Evolutionary conservation across 495 filamentous ascomycete genomes (phyloP).

Genomic region (Pyrenula aspistea): DNA sequence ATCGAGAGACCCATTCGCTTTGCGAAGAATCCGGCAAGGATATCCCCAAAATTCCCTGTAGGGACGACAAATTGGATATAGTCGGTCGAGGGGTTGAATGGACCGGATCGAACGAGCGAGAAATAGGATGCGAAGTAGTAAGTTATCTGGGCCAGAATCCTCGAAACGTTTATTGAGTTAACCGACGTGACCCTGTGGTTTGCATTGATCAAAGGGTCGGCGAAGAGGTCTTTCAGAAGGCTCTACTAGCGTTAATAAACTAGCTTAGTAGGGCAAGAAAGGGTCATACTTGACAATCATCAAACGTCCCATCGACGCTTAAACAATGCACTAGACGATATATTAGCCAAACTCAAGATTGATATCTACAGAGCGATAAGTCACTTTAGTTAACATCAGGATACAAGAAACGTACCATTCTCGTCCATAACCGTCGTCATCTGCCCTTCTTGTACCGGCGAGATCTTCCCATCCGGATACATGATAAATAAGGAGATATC

Average conservation of each 20-base stretch:
- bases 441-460: constrained; percentile 82
- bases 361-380: neutral
- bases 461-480: constrained; percentile 71
- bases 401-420: constrained; percentile 33
- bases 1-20: constrained; percentile 79
- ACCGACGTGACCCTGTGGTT: constrained; percentile 70
- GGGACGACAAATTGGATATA: constrained; percentile 74
- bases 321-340: constrained; percentile 57
- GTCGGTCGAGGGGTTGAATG: constrained; percentile 36
- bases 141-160: constrained; percentile 86
- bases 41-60: constrained; percentile 93
- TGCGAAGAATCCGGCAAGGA: constrained; percentile 87
- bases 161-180: constrained; percentile 82
- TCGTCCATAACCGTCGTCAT: constrained; percentile 84
- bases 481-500: constrained; percentile 89
- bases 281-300: constrained; percentile 68
- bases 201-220: constrained; percentile 60
- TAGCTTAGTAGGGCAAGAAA: neutral
- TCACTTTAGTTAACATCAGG: neutral
- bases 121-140: constrained; percentile 94
- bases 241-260: constrained; percentile 38
- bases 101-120: constrained; percentile 44
- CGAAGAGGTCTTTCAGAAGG: constrained; percentile 86
- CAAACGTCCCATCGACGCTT: constrained; percentile 76
- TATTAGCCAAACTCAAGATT: constrained; percentile 1